Conservation (phyloP, 495 filamentous ascomycete species). For the Xylaria bambusicola region DNA sequence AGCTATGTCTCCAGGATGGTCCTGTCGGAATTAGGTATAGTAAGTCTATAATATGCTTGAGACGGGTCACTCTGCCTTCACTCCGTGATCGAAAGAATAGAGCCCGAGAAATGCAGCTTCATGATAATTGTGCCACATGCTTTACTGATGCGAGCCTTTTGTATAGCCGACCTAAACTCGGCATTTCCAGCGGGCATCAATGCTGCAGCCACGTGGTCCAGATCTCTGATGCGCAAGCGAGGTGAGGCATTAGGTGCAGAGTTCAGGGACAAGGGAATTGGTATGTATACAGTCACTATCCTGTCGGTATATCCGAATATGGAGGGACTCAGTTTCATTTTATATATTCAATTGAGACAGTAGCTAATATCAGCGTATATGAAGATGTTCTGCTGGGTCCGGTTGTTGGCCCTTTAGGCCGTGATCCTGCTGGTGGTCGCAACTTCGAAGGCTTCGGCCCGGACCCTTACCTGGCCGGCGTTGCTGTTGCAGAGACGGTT, state of each 20-base stretch:
- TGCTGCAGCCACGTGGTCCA: conserved; percentile 73
- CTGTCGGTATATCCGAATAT: neutral
- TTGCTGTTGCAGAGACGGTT: conserved; percentile 56
- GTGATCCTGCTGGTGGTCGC: conserved; percentile 62
- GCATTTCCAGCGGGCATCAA: conserved; percentile 77
- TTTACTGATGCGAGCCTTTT: conserved; percentile 5
- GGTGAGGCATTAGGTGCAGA: conserved; percentile 61
- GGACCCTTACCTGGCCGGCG: conserved; percentile 61
- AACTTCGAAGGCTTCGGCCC: conserved; percentile 70
- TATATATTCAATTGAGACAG: too few relatives aligned
- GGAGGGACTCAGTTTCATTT: too few relatives aligned
- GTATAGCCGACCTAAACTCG: conserved; percentile 56
- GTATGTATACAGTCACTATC: conserved; percentile 43
- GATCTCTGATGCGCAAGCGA: conserved; percentile 59
- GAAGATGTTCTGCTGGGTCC: conserved; percentile 53
- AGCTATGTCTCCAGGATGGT: conserved; percentile 52
- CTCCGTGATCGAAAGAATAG: neutral
- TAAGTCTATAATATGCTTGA: conserved; percentile 16
- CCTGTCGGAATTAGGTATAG: conserved; percentile 50
- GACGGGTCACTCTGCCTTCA: neutral
- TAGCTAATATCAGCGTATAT: neutral
- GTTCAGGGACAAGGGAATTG: conserved; percentile 63
- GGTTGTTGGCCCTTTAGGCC: conserved; percentile 54
- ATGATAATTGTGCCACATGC: neutral
- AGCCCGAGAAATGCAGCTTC: neutral